Percentiles rank a stretch among this genome's conserved stretches.
Conservation (phyloP, 805 yeast genomes). For the Lipomyces sp. region DNA sequence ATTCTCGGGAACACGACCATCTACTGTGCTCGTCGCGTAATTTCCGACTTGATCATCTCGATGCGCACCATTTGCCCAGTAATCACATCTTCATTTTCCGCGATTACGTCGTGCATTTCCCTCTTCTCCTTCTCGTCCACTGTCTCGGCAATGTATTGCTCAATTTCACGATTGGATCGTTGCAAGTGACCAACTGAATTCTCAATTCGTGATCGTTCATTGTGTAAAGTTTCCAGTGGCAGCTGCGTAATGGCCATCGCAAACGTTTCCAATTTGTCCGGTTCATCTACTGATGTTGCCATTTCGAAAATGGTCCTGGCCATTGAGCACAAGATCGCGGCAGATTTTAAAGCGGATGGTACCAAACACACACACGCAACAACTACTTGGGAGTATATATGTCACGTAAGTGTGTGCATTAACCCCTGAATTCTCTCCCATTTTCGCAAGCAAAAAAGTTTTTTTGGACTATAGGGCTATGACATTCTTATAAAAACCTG, state of each 20-base stretch:
- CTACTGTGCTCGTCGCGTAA: conserved; percentile 1
- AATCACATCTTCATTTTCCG: conserved; percentile 32
- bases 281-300: neutral
- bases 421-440: too few relatives aligned
- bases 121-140: conserved; percentile 28
- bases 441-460: too few relatives aligned
- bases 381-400: too few relatives aligned
- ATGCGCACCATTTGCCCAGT: conserved; percentile 26
- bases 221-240: conserved; percentile 28
- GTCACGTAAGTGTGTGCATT: too few relatives aligned
- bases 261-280: conserved; percentile 16
- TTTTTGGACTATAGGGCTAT: too few relatives aligned
- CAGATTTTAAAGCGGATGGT: too few relatives aligned
- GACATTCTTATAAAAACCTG: too few relatives aligned
- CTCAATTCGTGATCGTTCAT: conserved; percentile 40
- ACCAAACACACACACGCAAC: too few relatives aligned
- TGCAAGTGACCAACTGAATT: conserved; percentile 42
- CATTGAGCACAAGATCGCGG: neutral
- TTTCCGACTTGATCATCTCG: conserved; percentile 13
- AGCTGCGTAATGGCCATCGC: conserved; percentile 29
- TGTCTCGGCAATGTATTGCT: conserved; percentile 33
- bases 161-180: conserved; percentile 42
- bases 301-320: neutral
- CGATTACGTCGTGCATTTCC: conserved; percentile 29
- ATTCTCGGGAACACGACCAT: neutral